Base-by-base conservation (phyloP, 75 land plant genomes). In the Picea glauca region DNA sequence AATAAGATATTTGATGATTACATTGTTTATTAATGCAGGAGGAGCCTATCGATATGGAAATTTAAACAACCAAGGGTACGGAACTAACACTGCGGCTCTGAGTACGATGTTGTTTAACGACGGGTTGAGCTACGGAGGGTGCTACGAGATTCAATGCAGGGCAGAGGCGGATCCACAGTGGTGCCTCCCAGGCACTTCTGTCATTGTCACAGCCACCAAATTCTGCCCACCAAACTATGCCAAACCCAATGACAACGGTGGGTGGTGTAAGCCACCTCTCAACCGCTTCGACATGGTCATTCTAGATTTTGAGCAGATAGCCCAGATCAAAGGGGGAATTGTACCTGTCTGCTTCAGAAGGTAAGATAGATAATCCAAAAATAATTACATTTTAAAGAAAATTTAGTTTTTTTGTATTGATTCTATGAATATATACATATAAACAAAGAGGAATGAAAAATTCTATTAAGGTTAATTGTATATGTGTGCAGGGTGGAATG, bases 181-280 rank as follows among this genome's bases (percentile, higher is more conserved):
- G 87, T 91, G 93, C 85, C 79, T 84, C 58, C 62, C 78, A 0
- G 93, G 89, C 23, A 81, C 80, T 62, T 89, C 91, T 62, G 85
- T 91, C 58, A 32, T 87, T 40, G 74, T 91, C 50, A 93, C 96
- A 5, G 96, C 94, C 46, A 93, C 96, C 62, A 93, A 93, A 80
- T 89, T 89, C 73, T 93, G 96, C 87, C 96, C 96, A 0, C 91
- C 89, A 1, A 91, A 91, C 74, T 89, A 38, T 65, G 91, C 91
- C 9, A 80, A 76, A 12, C 76, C 88, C 40, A 84, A 60, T 57
- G 89, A 88, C 72, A 77, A 87, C n/a, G n/a, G 96, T 33, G 90
- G 90, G 1, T 89, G 90, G 90, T n/a, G n/a, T n/a, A n/a, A n/a
- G n/a, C n/a, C n/a, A n/a, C n/a, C n/a, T n/a, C n/a, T n/a, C n/a